Conservation (phyloP, 2,329 filamentous ascomycete species). For the Xylariaceae sp. region DNA sequence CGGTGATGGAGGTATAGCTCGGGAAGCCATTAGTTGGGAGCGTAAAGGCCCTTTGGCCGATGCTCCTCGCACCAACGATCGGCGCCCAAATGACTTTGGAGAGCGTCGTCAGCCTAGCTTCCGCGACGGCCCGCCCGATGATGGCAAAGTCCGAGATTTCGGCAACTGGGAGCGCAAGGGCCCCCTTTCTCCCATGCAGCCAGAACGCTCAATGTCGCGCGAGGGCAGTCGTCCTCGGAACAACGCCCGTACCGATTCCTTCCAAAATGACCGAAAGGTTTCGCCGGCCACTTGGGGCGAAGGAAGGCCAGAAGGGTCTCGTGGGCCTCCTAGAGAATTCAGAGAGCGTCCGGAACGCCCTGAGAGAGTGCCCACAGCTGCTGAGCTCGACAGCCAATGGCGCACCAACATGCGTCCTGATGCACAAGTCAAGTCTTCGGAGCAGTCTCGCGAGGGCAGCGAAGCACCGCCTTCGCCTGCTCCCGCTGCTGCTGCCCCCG, state of each 20-base stretch:
- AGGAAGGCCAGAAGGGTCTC: constrained; percentile 69
- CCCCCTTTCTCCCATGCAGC: constrained; percentile 70
- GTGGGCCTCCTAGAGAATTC: constrained; percentile 70
- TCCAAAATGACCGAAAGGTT: constrained; percentile 59
- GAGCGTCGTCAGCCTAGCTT: constrained; percentile 60
- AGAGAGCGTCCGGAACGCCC: constrained; percentile 68
- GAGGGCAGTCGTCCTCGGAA: constrained; percentile 51
- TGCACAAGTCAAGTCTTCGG: constrained; percentile 56
- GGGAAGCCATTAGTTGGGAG: constrained; percentile 86
- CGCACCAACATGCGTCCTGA: constrained; percentile 89
- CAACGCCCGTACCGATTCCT: constrained; percentile 54
- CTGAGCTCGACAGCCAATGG: constrained; percentile 93
- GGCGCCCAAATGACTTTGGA: constrained; percentile 49
- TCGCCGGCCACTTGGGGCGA: constrained; percentile 77
- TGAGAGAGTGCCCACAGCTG: constrained; percentile 66
- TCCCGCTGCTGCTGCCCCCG: constrained; percentile 44
- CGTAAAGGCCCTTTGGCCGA: constrained; percentile 86
- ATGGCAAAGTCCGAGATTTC: constrained; percentile 76
- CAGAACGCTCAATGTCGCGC: constrained; percentile 49
- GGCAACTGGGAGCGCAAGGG: constrained; percentile 94
- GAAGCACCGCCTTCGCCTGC: constrained; percentile 72
- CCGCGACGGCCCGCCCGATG: constrained; percentile 65
- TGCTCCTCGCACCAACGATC: constrained; percentile 45
- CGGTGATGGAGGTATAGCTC: constrained; percentile 57
- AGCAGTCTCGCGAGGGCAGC: constrained; percentile 67